Evolutionary conservation across 192 early-diverging fungal genomes (phyloP).

Genomic region (Rhizophagus sp.): DNA sequence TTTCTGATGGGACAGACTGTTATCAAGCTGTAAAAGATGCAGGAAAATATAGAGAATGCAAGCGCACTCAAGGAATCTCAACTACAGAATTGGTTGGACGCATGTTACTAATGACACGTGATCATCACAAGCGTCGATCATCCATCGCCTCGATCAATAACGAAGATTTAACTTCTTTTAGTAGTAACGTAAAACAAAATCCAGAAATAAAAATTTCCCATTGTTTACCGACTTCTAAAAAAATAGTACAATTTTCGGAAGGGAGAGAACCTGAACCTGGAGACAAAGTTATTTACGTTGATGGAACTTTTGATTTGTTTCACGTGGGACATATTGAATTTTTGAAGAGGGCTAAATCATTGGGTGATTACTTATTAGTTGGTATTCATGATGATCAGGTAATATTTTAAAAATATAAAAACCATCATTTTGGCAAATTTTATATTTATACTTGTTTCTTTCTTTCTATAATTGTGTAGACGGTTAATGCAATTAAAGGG

Average conservation of each 20-base stretch:
- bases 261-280: constrained; percentile 70
- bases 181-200: constrained; percentile 41
- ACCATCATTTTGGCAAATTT: not conserved
- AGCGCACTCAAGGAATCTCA: constrained; percentile 94
- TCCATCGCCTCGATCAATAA: constrained; percentile 57
- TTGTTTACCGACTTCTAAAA: constrained; percentile 84
- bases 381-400: constrained; percentile 89
- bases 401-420: not conserved
- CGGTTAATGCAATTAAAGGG: constrained; percentile 85
- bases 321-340: constrained; percentile 95
- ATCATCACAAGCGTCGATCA: constrained; percentile 76
- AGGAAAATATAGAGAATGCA: constrained; percentile 92
- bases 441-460: not conserved
- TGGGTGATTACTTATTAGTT: constrained; percentile 90
- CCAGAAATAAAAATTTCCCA: constrained; percentile 72
- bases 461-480: constrained; percentile 37
- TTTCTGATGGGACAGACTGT: constrained; percentile 95
- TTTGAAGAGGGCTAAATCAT: constrained; percentile 78
- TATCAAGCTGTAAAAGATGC: constrained; percentile 96
- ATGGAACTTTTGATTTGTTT: constrained; percentile 96
- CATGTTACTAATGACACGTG: constrained; percentile 89
- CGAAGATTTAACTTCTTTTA: constrained; percentile 62
- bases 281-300: constrained; percentile 90
- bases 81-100: constrained; percentile 96
- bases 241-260: constrained; percentile 90